Conservation (phyloP, 164 flowering plant genomes). For the Paratinospora sagittata region DNA sequence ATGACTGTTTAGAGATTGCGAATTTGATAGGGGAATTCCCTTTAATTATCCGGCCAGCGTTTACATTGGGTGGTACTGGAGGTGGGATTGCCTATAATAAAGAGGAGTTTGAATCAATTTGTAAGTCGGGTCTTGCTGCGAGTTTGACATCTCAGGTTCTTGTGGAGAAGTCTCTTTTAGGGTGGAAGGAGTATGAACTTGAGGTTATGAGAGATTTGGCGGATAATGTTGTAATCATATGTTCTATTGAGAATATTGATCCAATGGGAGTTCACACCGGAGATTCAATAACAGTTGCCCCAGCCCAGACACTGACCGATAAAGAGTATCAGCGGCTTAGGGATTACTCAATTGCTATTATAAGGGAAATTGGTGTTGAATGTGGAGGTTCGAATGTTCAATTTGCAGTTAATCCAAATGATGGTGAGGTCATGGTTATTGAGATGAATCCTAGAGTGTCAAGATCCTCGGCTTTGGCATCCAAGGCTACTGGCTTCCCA, state of each 20-base stretch:
- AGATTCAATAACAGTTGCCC: slow-evolving; percentile 94
- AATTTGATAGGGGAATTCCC: slow-evolving; percentile 76
- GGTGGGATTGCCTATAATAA: slow-evolving; percentile 94
- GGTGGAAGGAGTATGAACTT: slow-evolving; percentile 98
- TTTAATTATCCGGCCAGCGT: slow-evolving; percentile 82
- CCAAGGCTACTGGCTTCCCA: slow-evolving; percentile 98
- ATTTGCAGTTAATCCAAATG: slow-evolving; percentile 85
- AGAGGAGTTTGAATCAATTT: slow-evolving; percentile 87
- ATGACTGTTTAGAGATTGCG: slow-evolving; percentile 76
- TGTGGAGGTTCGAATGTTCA: slow-evolving; percentile 99
- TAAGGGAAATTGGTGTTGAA: slow-evolving; percentile 95
- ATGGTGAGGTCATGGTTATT: slow-evolving; percentile 98
- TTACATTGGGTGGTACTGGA: slow-evolving; percentile 86
- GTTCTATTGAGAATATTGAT: slow-evolving; percentile 92
- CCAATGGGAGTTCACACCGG: slow-evolving; percentile 98
- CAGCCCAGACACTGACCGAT: slow-evolving; percentile 93
- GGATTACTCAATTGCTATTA: slow-evolving; percentile 85
- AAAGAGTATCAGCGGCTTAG: slow-evolving; percentile 91
- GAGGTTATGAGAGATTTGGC: slow-evolving; percentile 98
- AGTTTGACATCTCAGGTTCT: slow-evolving; percentile 84
- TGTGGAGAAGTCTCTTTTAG: slow-evolving; percentile 93
- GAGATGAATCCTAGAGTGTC: slow-evolving; percentile 99
- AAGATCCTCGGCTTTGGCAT: slow-evolving; percentile 92
- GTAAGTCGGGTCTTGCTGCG: slow-evolving; percentile 90
- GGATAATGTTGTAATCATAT: slow-evolving; percentile 92